These are phyloP conservation scores for Pseudopediastrum boryanum DNA, from an alignment of 139 green algal genomes.

Conservation along the genomic window DNA sequence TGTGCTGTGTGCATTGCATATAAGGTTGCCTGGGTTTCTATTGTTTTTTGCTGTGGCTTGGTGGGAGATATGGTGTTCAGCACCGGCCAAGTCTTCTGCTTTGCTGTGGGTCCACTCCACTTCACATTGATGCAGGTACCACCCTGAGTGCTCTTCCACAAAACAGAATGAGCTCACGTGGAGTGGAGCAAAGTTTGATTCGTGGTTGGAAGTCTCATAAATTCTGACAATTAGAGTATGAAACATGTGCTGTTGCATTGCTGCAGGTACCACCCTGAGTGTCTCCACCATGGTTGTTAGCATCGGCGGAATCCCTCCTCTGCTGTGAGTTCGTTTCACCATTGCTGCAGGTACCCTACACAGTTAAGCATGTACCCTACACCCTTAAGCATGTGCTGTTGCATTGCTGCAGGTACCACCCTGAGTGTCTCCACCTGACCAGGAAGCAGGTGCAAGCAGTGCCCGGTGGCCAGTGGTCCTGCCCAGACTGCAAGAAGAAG, in stretches of 20 bases:
- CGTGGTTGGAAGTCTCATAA: not conserved
- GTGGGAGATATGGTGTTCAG: no score
- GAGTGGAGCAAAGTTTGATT: not conserved
- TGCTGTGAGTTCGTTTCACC: not conserved
- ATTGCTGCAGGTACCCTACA: not conserved
- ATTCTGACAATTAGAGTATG: not conserved
- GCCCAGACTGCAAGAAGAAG: conserved; percentile 5
- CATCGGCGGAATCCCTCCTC: not conserved
- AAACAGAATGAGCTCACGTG: no score
- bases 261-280: conserved; percentile 16
- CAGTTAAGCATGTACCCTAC: not conserved
- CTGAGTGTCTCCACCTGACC: conserved; percentile 17
- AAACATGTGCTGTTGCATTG: not conserved
- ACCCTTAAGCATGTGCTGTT: not conserved
- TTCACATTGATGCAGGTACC: not conserved
- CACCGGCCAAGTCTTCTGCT: not conserved
- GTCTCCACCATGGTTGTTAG: not conserved
- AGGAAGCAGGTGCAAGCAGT: not conserved
- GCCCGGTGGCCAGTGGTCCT: conserved; percentile 1
- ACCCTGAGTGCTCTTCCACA: not conserved
- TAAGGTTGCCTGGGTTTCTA: no score
- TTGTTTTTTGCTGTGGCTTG: no score
- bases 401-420: conserved; percentile 15
- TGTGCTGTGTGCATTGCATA: no score
- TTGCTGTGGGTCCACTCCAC: not conserved